phyloP scores from a whole-genome alignment of 2,329 filamentous ascomycete species.

The Phialemoniopsis sp. region DNA sequence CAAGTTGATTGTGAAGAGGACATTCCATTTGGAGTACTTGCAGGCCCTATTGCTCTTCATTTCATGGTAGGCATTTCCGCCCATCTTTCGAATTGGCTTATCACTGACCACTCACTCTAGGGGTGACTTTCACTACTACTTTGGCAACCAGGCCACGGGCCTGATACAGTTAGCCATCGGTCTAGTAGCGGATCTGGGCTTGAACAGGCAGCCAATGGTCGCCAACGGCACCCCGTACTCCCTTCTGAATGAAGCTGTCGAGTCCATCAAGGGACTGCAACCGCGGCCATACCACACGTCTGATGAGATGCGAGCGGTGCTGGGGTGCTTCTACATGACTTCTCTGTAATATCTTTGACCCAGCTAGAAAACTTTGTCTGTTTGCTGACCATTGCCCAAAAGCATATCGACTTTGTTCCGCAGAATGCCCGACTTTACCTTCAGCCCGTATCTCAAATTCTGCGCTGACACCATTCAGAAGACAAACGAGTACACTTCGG shows the following conservation, averaged over 20 bases:
- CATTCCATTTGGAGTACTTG: slow-evolving; percentile 27
- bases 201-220: slow-evolving; percentile 22
- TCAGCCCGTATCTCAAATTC: slow-evolving; percentile 23
- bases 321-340: slow-evolving; percentile 33
- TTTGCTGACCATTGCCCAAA: not conserved
- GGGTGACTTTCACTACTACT: slow-evolving; percentile 32
- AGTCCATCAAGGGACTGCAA: slow-evolving; percentile 6
- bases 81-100: not conserved
- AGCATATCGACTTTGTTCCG: slow-evolving; percentile 23
- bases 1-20: slow-evolving; percentile 28
- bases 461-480: slow-evolving; percentile 25
- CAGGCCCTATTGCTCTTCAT: slow-evolving; percentile 32
- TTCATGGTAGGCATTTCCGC: slow-evolving; percentile 24
- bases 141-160: slow-evolving; percentile 28
- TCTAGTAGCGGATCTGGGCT: slow-evolving; percentile 29
- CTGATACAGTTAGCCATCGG: slow-evolving; percentile 32
- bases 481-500: slow-evolving; percentile 21
- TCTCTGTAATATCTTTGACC: slow-evolving; percentile 18
- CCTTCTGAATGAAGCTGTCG: slow-evolving; percentile 26
- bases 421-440: slow-evolving; percentile 22
- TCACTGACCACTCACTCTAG: slow-evolving; percentile 12
- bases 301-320: slow-evolving; percentile 31
- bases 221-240: slow-evolving; percentile 16
- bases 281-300: slow-evolving; percentile 17
- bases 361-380: not conserved